These are phyloP conservation scores for Groenewaldozyma sp. DNA, from an alignment of 1,139 yeast species.

Conservation along the genomic window DNA sequence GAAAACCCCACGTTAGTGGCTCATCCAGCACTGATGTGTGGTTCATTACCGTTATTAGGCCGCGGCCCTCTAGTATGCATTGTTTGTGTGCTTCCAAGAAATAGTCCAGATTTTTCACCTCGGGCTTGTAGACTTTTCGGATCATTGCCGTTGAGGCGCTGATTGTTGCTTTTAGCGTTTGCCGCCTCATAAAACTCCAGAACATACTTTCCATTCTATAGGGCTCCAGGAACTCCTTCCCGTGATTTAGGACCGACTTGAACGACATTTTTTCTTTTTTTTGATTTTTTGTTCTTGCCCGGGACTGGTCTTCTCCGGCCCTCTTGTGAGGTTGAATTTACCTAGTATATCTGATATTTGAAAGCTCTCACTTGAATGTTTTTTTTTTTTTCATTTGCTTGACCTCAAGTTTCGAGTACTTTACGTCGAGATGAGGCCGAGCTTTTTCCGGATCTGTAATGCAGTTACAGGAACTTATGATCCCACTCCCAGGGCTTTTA, in stretches of 20 bases:
- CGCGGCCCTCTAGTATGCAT: conserved; percentile 59
- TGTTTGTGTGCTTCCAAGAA: conserved; percentile 53
- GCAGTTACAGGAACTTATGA: too few relatives aligned
- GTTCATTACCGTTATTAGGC: conserved; percentile 83
- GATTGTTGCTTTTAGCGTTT: conserved; percentile 61
- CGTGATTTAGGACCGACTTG: conserved; percentile 61
- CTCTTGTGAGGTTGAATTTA: too few relatives aligned
- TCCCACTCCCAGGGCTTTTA: too few relatives aligned
- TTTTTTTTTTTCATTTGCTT: too few relatives aligned
- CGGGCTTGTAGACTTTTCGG: conserved; percentile 52
- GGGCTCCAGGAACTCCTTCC: conserved; percentile 58
- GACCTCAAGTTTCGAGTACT: too few relatives aligned
- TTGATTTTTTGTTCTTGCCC: too few relatives aligned
- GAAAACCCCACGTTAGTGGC: conserved; percentile 80
- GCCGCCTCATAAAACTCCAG: conserved; percentile 64
- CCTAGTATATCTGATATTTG: too few relatives aligned
- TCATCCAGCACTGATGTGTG: conserved; percentile 94
- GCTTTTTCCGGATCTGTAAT: too few relatives aligned
- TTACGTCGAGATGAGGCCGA: too few relatives aligned
- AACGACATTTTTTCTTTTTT: conserved; percentile 72
- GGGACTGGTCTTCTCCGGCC: too few relatives aligned
- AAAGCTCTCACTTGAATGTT: too few relatives aligned
- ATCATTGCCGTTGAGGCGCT: conserved; percentile 56
- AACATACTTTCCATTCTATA: conserved; percentile 50
- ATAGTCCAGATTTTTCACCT: conserved; percentile 50